phyloP scores from a whole-genome alignment of 2,329 filamentous ascomycete genomes.

The Neofusicoccum sp. region DNA sequence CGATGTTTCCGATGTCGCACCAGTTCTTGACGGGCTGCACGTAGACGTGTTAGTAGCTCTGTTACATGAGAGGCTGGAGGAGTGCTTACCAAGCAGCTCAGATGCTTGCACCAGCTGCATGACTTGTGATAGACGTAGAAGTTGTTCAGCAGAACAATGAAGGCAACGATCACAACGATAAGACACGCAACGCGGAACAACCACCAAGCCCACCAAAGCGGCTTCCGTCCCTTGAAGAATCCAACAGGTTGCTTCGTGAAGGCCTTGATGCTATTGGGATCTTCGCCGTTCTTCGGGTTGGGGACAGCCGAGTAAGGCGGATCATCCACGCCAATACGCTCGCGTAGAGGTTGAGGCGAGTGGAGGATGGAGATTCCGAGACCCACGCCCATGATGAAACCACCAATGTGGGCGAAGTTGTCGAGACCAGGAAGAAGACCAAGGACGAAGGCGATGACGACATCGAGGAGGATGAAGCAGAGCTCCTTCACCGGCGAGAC shows the following conservation, averaged over 20 bases:
- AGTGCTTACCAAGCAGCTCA: slow-evolving; percentile 82
- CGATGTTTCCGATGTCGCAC: slow-evolving; percentile 35
- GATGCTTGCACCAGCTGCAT: slow-evolving; percentile 91
- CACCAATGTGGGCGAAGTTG: slow-evolving; percentile 97
- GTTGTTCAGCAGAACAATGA: slow-evolving; percentile 83
- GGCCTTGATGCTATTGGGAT: slow-evolving; percentile 43
- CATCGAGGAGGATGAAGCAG: slow-evolving; percentile 80
- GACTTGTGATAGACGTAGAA: slow-evolving; percentile 78
- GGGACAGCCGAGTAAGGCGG: slow-evolving; percentile 68
- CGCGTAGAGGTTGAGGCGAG: slow-evolving; percentile 76
- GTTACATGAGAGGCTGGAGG: neutral
- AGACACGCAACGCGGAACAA: slow-evolving; percentile 75
- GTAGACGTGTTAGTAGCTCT: slow-evolving; percentile 17
- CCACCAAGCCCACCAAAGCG: slow-evolving; percentile 98
- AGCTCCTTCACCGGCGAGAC: slow-evolving; percentile 75
- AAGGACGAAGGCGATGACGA: slow-evolving; percentile 86
- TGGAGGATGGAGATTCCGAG: slow-evolving; percentile 85
- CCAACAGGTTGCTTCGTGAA: slow-evolving; percentile 55
- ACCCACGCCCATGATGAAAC: slow-evolving; percentile 86
- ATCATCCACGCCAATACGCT: slow-evolving; percentile 67
- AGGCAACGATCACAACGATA: slow-evolving; percentile 76
- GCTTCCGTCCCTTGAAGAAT: slow-evolving; percentile 91
- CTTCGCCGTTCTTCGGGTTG: slow-evolving; percentile 42
- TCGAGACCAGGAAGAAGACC: slow-evolving; percentile 89
- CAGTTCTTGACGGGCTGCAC: slow-evolving; percentile 30